phyloP scores from a whole-genome alignment of 768 basidiomycete genomes.

The Kwoniella botswanensis region DNA sequence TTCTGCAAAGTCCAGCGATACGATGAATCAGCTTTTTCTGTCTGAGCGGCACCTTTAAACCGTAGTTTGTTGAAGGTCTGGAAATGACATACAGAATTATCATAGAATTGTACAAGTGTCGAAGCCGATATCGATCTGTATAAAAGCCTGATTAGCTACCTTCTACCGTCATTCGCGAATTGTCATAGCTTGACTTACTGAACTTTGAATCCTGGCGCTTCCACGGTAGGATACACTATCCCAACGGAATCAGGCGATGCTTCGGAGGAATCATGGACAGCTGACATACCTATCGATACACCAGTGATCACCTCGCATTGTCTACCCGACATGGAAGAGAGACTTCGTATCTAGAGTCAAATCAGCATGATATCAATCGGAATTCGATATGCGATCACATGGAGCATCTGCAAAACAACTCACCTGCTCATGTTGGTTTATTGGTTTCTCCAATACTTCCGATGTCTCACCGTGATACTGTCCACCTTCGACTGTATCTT shows the following conservation, averaged over 20 bases:
- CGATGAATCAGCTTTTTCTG: neutral
- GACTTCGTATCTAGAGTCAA: slow-evolving; percentile 73
- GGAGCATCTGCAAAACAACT: slow-evolving; percentile 4
- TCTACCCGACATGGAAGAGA: slow-evolving; percentile 81
- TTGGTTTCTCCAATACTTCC: slow-evolving; percentile 88
- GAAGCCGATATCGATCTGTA: slow-evolving; percentile 55
- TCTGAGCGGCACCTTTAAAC: neutral
- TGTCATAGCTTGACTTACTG: slow-evolving; percentile 36
- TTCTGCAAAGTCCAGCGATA: slow-evolving; percentile 26
- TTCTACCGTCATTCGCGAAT: neutral
- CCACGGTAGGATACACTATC: slow-evolving; percentile 54
- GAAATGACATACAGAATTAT: slow-evolving; percentile 48
- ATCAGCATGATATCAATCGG: neutral
- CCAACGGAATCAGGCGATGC: neutral
- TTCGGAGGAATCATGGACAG: neutral
- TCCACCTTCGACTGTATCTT: slow-evolving; percentile 36
- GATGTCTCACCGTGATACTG: slow-evolving; percentile 60
- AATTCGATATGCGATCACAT: neutral
- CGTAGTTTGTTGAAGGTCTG: neutral
- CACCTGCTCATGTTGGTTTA: slow-evolving; percentile 68
- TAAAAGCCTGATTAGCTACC: neutral
- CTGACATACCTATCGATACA: slow-evolving; percentile 70
- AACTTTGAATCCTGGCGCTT: slow-evolving; percentile 57
- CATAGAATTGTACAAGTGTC: slow-evolving; percentile 51
- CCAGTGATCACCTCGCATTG: slow-evolving; percentile 93